Evolutionary conservation across 768 basidiomycete genomes (phyloP), one percentile per base, ranked within the genome.

Genomic region (Melanogaster broomeanus): DNA sequence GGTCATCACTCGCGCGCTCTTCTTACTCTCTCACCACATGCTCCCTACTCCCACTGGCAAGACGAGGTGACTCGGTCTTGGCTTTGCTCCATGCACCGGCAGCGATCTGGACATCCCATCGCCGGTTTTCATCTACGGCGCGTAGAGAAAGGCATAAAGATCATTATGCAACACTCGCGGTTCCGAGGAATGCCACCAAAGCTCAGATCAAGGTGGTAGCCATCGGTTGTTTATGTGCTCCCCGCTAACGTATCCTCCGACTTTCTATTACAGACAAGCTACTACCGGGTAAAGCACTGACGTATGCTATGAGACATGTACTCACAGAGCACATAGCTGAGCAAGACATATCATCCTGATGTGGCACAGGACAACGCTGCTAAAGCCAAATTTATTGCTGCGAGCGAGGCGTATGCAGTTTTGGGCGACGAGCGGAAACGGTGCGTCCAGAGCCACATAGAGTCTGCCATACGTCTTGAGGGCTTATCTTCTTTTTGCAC

Each of bases 271-370:
- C 22, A 68, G 69, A 55, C 67, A 33, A 66, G 58, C 34, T 69
- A 69, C 33, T 69, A 69, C 33, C 67, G 65, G 53, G 67, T 70
- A 38, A 53, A 11, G n/a, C 38, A 9, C 8, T 21, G 8, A 12
- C 4, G 44, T 33, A 31, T 21, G 19, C 3, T 16, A 37, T 18
- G 18, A 25, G 42, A 56, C 47, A 51, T 9, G 18, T 22, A 1
- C 12, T 40, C 27, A 52, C 21, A 18, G 18, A 28, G 4, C 4
- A 18, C 15, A 2, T 37, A 80, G 78, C 60, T 80, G 45, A 80
- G 78, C 70, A 80, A 80, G 51, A 54, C 64, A 53, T 69, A 71
- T 43, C 79, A 80, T 47, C 78, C 78, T 1, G 78, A 80, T 57
- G 58, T 75, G 9, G 68, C 68, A 46, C 63, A 67, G 31, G 77